Evolutionary conservation across 2,329 filamentous ascomycete species (phyloP).

Genomic region (Colletotrichum lini): DNA sequence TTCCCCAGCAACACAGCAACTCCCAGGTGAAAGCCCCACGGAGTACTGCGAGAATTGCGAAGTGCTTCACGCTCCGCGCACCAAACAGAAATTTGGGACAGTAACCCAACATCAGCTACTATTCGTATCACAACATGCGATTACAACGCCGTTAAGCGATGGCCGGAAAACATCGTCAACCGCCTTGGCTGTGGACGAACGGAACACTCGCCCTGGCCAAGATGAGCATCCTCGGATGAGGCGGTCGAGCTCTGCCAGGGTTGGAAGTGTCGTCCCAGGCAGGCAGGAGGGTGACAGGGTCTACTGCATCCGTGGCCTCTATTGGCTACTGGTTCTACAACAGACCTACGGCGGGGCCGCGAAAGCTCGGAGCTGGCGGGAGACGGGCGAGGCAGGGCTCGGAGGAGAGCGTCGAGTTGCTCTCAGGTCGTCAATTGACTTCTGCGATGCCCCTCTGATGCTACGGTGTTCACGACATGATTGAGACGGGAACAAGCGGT

Average conservation of each 20-base stretch:
- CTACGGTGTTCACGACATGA: constrained; percentile 6
- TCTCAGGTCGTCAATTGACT: constrained; percentile 13
- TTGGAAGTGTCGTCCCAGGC: constrained; percentile 22
- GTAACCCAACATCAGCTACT: too few species aligned
- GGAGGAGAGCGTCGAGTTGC: constrained; percentile 7
- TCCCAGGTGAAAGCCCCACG: not conserved
- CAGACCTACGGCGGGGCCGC: constrained; percentile 25
- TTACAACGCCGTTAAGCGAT: not conserved
- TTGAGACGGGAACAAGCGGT: constrained; percentile 14
- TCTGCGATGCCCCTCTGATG: not conserved
- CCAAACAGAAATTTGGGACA: not conserved
- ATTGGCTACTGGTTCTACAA: constrained; percentile 20
- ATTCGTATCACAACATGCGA: not conserved
- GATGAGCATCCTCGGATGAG: constrained; percentile 32
- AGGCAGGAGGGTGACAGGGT: constrained; percentile 20
- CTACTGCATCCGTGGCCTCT: not conserved
- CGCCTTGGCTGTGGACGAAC: constrained; percentile 14
- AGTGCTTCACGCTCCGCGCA: not conserved
- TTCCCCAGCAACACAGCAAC: constrained; percentile 6
- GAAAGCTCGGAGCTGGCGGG: constrained; percentile 38
- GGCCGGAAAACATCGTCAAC: not conserved
- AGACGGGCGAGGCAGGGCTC: constrained; percentile 36
- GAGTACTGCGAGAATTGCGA: not conserved
- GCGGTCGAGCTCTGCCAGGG: constrained; percentile 32
- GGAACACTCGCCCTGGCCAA: constrained; percentile 12